Evolutionary conservation across 495 filamentous ascomycete species (phyloP).

Genomic region (Penicillium macrosclerotiorum): DNA sequence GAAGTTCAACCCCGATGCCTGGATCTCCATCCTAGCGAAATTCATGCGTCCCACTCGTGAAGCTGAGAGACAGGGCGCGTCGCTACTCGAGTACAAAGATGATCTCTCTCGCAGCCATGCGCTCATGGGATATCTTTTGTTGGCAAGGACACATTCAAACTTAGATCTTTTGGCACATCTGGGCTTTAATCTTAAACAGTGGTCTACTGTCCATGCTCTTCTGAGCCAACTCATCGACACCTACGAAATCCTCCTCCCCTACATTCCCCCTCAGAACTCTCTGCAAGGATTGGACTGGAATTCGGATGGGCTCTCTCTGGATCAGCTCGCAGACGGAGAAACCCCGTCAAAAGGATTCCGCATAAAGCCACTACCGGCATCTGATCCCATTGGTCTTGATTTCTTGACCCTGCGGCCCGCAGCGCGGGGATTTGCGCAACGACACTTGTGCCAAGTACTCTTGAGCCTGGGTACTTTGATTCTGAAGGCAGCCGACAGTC

Average conservation of each 20-base stretch:
- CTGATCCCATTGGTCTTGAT: conserved; percentile 17
- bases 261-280: conserved; percentile 15
- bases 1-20: conserved; percentile 25
- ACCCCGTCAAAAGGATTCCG: conserved; percentile 1
- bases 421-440: conserved; percentile 18
- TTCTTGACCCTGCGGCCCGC: conserved; percentile 25
- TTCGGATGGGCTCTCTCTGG: conserved; percentile 21
- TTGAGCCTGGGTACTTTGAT: conserved; percentile 54
- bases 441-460: conserved; percentile 27
- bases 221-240: conserved; percentile 41
- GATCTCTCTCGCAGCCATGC: conserved; percentile 19
- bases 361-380: conserved; percentile 1
- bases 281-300: conserved; percentile 26
- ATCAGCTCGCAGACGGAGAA: conserved; percentile 26
- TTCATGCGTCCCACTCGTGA: conserved; percentile 38
- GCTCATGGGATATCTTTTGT: conserved; percentile 24
- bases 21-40: conserved; percentile 44
- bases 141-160: conserved; percentile 23
- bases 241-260: conserved; percentile 19
- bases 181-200: conserved; percentile 42
- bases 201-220: conserved; percentile 41
- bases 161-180: conserved; percentile 41
- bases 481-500: conserved; percentile 46
- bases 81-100: conserved; percentile 14
- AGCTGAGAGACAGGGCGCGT: conserved; percentile 6